Evolutionary conservation across 768 basidiomycete genomes (phyloP).

Genomic region (Russula abietina): DNA sequence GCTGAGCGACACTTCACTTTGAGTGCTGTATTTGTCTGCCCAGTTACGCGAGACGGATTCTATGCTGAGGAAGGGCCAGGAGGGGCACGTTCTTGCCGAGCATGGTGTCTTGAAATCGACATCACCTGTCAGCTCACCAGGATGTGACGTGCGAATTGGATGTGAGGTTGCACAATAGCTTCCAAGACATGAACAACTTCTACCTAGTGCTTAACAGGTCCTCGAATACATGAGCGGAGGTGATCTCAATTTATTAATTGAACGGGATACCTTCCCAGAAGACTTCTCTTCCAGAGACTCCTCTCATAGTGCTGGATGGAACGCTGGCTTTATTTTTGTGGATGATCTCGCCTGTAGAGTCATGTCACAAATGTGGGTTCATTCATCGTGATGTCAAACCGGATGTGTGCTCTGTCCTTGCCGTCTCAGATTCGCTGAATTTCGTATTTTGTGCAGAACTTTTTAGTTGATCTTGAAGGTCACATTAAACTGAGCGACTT

Average conservation of each 20-base stretch:
- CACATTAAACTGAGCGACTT: slow-evolving; percentile 96
- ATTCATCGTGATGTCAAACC: slow-evolving; percentile 98
- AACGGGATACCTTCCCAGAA: too few species aligned
- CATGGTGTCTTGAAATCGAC: slow-evolving; percentile 93
- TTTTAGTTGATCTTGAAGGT: slow-evolving; percentile 87
- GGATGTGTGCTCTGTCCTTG: too few species aligned
- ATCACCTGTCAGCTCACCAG: slow-evolving; percentile 65
- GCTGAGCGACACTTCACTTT: slow-evolving; percentile 22
- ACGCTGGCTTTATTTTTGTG: slow-evolving; percentile 1
- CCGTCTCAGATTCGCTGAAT: slow-evolving; percentile 4
- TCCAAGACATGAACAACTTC: slow-evolving; percentile 89
- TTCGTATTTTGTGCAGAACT: slow-evolving; percentile 55
- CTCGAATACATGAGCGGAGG: slow-evolving; percentile 96
- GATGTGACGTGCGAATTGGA: slow-evolving; percentile 86
- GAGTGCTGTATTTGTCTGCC: slow-evolving; percentile 21
- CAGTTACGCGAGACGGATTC: slow-evolving; percentile 80
- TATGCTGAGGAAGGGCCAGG: slow-evolving; percentile 96
- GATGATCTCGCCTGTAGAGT: too few species aligned
- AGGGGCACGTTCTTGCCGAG: slow-evolving; percentile 94
- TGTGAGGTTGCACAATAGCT: slow-evolving; percentile 85
- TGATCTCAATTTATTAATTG: slow-evolving; percentile 92
- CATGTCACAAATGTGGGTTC: slow-evolving; percentile 90
- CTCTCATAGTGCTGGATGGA: background rate
- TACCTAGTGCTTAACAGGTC: slow-evolving; percentile 83
- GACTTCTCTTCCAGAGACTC: too few species aligned